Evolutionary conservation across 2,329 filamentous ascomycete species (phyloP).

Genomic region (Cladosporium cucumerinum): DNA sequence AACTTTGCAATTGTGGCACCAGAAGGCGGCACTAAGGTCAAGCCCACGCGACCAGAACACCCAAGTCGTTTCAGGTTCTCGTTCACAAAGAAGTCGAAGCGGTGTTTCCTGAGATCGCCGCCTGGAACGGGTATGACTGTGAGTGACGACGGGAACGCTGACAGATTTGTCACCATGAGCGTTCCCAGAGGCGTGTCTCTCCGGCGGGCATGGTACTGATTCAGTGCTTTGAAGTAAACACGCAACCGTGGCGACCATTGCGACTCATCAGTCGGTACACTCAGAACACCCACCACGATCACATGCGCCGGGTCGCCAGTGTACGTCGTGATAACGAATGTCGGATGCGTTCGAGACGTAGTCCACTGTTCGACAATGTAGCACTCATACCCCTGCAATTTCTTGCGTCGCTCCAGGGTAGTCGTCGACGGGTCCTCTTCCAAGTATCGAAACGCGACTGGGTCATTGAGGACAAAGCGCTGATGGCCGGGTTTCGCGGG

Average conservation of each 20-base stretch:
- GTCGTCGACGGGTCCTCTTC: slow-evolving; percentile 77
- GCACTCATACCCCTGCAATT: slow-evolving; percentile 79
- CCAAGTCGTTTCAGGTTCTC: slow-evolving; percentile 89
- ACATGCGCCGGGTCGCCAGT: slow-evolving; percentile 79
- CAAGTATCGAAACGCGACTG: slow-evolving; percentile 69
- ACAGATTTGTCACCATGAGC: slow-evolving; percentile 91
- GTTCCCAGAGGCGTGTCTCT: slow-evolving; percentile 79
- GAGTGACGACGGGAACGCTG: slow-evolving; percentile 83
- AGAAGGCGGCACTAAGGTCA: slow-evolving; percentile 75
- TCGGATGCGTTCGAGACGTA: slow-evolving; percentile 84
- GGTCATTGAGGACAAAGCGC: slow-evolving; percentile 63
- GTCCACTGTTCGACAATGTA: slow-evolving; percentile 98
- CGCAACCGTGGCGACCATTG: slow-evolving; percentile 76
- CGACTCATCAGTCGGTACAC: slow-evolving; percentile 74
- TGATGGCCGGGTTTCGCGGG: slow-evolving; percentile 43
- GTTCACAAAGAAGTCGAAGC: slow-evolving; percentile 86
- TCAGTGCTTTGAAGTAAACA: slow-evolving; percentile 81
- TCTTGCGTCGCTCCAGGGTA: slow-evolving; percentile 67
- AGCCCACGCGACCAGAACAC: slow-evolving; percentile 82
- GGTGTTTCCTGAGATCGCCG: slow-evolving; percentile 76
- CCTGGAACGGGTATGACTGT: slow-evolving; percentile 89
- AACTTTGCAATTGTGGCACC: slow-evolving; percentile 87
- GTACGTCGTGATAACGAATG: slow-evolving; percentile 87
- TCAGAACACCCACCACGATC: slow-evolving; percentile 75
- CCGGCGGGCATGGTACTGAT: slow-evolving; percentile 78